A percentile compares a stretch with the other conserved stretches of the same genome.
phyloP scores from a whole-genome alignment of 768 basidiomycete genomes.

The Mycena venus region DNA sequence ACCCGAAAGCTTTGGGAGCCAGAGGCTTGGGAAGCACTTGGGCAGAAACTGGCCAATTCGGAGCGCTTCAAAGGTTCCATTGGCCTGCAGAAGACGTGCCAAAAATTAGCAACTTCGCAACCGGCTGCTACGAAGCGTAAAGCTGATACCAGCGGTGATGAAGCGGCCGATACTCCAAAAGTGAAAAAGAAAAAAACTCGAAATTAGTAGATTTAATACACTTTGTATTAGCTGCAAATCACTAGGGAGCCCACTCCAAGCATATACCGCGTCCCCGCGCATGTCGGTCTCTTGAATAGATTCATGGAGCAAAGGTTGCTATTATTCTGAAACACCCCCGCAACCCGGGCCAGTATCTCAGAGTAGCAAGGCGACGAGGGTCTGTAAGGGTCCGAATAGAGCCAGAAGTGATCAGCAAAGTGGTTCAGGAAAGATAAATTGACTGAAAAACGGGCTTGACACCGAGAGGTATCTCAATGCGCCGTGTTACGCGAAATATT shows the following conservation, averaged over 20 bases:
- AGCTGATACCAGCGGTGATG: slow-evolving; percentile 46
- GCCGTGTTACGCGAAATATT: no score
- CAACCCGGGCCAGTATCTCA: no score
- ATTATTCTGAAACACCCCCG: no score
- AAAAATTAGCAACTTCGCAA: slow-evolving; percentile 32
- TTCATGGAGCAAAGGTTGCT: no score
- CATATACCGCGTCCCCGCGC: neutral
- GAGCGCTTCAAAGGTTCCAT: slow-evolving; percentile 74
- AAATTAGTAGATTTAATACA: slow-evolving; percentile 40
- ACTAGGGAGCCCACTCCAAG: neutral
- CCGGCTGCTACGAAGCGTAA: slow-evolving; percentile 53
- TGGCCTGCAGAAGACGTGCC: slow-evolving; percentile 71
- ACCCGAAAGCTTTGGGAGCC: slow-evolving; percentile 70
- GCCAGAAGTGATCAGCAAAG: no score
- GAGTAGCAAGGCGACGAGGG: no score
- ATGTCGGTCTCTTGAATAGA: no score
- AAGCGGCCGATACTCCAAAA: slow-evolving; percentile 33
- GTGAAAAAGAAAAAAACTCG: slow-evolving; percentile 56
- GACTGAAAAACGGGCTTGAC: no score
- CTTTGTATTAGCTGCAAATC: neutral
- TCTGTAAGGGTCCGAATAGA: no score
- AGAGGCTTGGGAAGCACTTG: slow-evolving; percentile 66
- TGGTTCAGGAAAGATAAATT: no score
- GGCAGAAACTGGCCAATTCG: slow-evolving; percentile 59
- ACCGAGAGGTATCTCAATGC: no score